These are phyloP conservation scores for Durotheca rogersii DNA, from an alignment of 495 filamentous ascomycete genomes.

Conservation along the genomic window DNA sequence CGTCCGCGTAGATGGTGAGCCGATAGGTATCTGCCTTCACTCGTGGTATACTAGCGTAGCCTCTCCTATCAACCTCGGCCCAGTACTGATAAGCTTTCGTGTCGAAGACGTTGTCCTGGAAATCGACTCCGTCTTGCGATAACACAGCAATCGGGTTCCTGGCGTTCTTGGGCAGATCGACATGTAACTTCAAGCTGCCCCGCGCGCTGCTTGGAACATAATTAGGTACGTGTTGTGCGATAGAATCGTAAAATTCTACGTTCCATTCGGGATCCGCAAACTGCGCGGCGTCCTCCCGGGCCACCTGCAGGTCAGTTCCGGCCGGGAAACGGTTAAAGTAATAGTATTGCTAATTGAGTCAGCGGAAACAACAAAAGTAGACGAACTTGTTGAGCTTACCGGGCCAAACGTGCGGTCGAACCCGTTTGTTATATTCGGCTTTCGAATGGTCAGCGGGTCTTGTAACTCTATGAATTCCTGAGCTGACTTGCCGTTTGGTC, in stretches of 20 bases:
- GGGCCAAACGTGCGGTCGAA: constrained; percentile 61
- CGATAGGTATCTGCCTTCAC: constrained; percentile 55
- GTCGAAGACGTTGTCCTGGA: constrained; percentile 58
- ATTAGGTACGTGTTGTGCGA: constrained; percentile 54
- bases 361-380: neutral
- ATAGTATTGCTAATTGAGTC: constrained; percentile 47
- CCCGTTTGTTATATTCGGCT: constrained; percentile 59
- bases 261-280: constrained; percentile 54
- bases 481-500: constrained; percentile 45
- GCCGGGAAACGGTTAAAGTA: constrained; percentile 56
- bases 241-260: constrained; percentile 56
- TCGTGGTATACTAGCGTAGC: constrained; percentile 48
- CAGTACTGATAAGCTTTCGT: constrained; percentile 57
- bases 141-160: constrained; percentile 52
- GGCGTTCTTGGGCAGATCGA: constrained; percentile 50
- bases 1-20: constrained; percentile 58
- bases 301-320: constrained; percentile 41
- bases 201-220: constrained; percentile 50
- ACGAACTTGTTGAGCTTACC: constrained; percentile 13
- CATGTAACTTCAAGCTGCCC: constrained; percentile 43
- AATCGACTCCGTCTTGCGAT: constrained; percentile 51
- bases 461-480: neutral
- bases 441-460: constrained; percentile 9
- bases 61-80: constrained; percentile 50
- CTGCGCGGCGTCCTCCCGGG: constrained; percentile 50